Percentiles rank a stretch among this genome's conserved stretches.
phyloP scores from a whole-genome alignment of 768 basidiomycete species.

The Collybia nuda region DNA sequence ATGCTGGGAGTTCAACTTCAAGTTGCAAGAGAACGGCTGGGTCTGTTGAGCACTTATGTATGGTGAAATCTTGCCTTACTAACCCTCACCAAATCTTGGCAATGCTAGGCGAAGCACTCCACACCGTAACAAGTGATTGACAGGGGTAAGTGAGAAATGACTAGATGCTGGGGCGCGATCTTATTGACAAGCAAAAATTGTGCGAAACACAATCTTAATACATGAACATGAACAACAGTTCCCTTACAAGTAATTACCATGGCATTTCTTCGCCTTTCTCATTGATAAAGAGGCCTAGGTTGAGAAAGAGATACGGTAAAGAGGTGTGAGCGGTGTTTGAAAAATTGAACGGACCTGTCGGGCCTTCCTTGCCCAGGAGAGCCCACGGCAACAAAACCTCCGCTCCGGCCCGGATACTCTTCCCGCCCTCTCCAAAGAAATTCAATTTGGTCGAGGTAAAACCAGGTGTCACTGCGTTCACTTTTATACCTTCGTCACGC shows the following conservation, averaged over 20 bases:
- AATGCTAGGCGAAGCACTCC: no score
- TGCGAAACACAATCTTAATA: background rate
- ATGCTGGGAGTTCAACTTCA: background rate
- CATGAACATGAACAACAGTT: background rate
- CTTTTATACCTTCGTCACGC: slow-evolving; percentile 48
- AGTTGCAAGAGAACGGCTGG: background rate
- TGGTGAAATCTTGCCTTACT: background rate
- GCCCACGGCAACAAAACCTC: slow-evolving; percentile 36
- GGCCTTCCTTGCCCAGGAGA: slow-evolving; percentile 36
- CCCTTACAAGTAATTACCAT: slow-evolving; percentile 2
- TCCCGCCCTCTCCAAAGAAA: slow-evolving; percentile 33
- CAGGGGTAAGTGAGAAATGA: no score
- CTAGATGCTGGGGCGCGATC: no score
- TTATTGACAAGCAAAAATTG: background rate
- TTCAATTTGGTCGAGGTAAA: slow-evolving; percentile 47
- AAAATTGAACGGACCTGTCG: slow-evolving; percentile 27
- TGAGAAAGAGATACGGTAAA: background rate
- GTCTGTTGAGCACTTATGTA: background rate
- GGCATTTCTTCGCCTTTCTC: slow-evolving; percentile 27
- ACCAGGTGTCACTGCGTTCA: slow-evolving; percentile 66
- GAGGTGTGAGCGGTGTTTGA: background rate
- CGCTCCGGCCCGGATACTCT: slow-evolving; percentile 33
- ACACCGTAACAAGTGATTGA: no score
- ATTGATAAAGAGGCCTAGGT: slow-evolving; percentile 30
- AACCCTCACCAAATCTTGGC: background rate